A percentile compares a stretch with the other conserved stretches of the same genome.
Conservation (phyloP, 164 flowering plant genomes). For the Vitis rupestris region DNA sequence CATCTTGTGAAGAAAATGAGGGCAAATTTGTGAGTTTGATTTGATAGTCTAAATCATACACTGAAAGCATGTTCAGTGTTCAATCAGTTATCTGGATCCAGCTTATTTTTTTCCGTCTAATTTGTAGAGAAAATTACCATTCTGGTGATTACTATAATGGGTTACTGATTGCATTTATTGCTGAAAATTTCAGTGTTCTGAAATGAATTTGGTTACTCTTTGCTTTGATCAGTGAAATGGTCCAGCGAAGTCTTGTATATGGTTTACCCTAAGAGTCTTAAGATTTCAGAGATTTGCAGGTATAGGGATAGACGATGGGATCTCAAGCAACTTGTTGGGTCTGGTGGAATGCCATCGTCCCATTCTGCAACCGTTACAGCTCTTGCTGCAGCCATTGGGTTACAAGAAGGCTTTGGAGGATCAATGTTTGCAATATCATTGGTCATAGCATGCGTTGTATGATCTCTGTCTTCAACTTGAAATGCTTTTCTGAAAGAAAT, state of each 20-base stretch:
- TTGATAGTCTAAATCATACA: too few relatives aligned
- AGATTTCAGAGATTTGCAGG: constrained; percentile 65
- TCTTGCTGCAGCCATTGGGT: constrained; percentile 74
- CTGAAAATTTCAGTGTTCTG: too few relatives aligned
- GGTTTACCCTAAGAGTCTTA: constrained; percentile 34
- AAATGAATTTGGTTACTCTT: neutral
- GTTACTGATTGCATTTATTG: too few relatives aligned
- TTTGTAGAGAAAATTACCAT: too few relatives aligned
- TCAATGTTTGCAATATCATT: constrained; percentile 65
- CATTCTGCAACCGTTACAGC: constrained; percentile 94
- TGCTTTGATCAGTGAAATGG: neutral
- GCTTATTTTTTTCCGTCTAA: too few relatives aligned
- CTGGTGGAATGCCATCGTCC: constrained; percentile 99
- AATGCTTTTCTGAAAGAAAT: too few relatives aligned
- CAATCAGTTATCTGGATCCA: too few relatives aligned
- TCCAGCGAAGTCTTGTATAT: neutral
- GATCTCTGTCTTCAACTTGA: constrained; percentile 15
- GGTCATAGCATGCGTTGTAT: constrained; percentile 77
- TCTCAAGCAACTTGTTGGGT: constrained; percentile 63
- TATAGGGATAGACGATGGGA: constrained; percentile 85
- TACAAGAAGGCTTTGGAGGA: constrained; percentile 84
- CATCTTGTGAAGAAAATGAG: too few relatives aligned
- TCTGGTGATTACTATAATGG: too few relatives aligned
- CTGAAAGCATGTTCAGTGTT: too few relatives aligned
- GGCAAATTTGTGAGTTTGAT: too few relatives aligned